These are phyloP conservation scores for Monosporozyma servazzii DNA, from an alignment of 805 yeast genomes.

Conservation along the genomic window DNA sequence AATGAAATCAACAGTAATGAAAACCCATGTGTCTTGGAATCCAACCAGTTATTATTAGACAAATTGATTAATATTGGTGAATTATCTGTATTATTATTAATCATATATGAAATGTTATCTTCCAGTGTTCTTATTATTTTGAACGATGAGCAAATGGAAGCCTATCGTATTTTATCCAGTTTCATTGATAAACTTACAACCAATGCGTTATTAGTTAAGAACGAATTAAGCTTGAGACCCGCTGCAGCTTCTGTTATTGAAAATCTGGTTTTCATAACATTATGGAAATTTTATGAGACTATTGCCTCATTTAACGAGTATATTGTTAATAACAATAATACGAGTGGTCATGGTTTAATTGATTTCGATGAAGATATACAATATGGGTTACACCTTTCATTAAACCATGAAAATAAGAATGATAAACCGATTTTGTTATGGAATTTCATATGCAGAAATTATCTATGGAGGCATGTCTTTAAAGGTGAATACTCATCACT, in stretches of 20 bases:
- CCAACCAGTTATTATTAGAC: slow-evolving; percentile 12
- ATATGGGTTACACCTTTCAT: slow-evolving; percentile 18
- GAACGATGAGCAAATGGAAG: slow-evolving; percentile 16
- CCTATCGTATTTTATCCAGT: slow-evolving; percentile 11
- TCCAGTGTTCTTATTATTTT: slow-evolving; percentile 25
- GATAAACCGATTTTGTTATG: slow-evolving; percentile 15
- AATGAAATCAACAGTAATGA: slow-evolving; percentile 7
- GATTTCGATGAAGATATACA: slow-evolving; percentile 26
- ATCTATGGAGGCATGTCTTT: slow-evolving; percentile 24
- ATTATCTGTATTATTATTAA: slow-evolving; percentile 16
- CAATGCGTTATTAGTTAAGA: slow-evolving; percentile 13
- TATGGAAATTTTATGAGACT: slow-evolving; percentile 17
- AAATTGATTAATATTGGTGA: slow-evolving; percentile 18
- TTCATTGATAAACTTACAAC: slow-evolving; percentile 9
- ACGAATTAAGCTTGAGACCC: slow-evolving; percentile 15
- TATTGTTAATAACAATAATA: slow-evolving; percentile 7
- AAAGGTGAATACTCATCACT: slow-evolving; percentile 23
- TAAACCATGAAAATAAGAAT: slow-evolving; percentile 23
- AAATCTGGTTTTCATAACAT: slow-evolving; percentile 16
- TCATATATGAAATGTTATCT: slow-evolving; percentile 21
- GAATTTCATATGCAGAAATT: slow-evolving; percentile 25
- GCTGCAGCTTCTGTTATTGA: slow-evolving; percentile 11
- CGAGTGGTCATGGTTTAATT: slow-evolving; percentile 7
- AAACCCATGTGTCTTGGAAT: slow-evolving; percentile 6
- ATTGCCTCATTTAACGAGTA: slow-evolving; percentile 7